Base-by-base conservation (phyloP, 176 grass and related monocot genomes). In the Zoysia pacifica region DNA sequence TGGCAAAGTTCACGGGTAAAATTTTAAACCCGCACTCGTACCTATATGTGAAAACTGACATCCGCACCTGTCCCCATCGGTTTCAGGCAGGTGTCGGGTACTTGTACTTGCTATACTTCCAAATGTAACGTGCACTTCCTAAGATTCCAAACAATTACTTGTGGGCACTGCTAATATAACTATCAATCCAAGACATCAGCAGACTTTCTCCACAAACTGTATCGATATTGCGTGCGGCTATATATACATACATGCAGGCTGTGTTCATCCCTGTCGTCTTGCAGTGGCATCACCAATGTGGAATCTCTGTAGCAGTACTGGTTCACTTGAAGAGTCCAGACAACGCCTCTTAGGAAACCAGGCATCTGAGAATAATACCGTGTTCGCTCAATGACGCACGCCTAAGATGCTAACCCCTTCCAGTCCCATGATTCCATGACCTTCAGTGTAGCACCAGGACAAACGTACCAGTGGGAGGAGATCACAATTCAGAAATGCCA, bases 401-500 rank as follows among this genome's bases (percentile, higher is more conserved):
- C 11, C 14, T 15, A 3, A 61, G 80, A 88, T 84, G 76, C 86
- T 84, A 53, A 11, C 20, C 14, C n/a, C 47, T 11, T 81, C 65
- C 47, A 64, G 0, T 65, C 48, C 18, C 81, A 64, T 75, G 86
- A 89, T 89, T 52, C 87, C 77, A 81, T 72, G n/a, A 70, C n/a
- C 14, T 20, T 47, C 48, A 61, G 48, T 19, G 66, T 49, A 72
- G 47, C 48, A 66, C 62, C 38, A 50, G 42, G 79, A 83, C 86
- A 87, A 82, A 81, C n/a, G n/a, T n/a, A 59, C 35, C 65, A 49
- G 14, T 1, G 84, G 63, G 76, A 81, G 72, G 72, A 77, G 69
- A 88, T 74, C 70, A 65, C 69, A 62, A 62, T 43, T 62, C 67
- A 51, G 44, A 55, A 54, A 36, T n/a, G 9, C 15, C 4, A 10